Evolutionary conservation across 139 green algal genomes (phyloP).

Genomic region (Parachlorella kessleri): DNA sequence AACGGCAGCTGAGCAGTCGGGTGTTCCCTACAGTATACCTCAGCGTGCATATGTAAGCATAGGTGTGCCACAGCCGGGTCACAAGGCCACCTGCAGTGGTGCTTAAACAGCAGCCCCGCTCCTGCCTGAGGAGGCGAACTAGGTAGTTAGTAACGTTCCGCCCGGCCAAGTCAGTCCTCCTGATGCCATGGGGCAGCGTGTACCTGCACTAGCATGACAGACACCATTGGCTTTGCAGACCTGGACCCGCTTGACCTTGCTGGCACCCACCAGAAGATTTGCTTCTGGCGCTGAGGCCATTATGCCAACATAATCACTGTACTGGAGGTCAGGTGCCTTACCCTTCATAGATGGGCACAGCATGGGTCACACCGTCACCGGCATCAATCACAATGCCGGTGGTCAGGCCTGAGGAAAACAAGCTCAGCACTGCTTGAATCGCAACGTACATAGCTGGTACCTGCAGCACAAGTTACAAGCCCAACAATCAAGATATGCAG

Average conservation of each 20-base stretch:
- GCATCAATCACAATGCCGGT: constrained; percentile 98
- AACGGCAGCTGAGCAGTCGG: too few relatives aligned
- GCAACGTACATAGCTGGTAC: constrained; percentile 96
- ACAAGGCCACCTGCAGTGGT: constrained; percentile 84
- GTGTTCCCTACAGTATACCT: too few relatives aligned
- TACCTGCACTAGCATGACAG: too few relatives aligned
- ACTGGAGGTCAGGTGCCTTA: too few relatives aligned
- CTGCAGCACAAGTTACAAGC: too few relatives aligned
- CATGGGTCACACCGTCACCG: constrained; percentile 97
- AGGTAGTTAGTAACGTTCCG: constrained; percentile 98
- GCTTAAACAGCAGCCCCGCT: constrained; percentile 98
- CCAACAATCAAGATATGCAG: too few relatives aligned
- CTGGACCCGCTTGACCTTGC: too few relatives aligned
- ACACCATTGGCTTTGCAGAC: too few relatives aligned
- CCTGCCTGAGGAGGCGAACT: constrained; percentile 88
- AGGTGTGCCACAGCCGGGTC: too few relatives aligned
- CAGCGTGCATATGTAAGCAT: too few relatives aligned
- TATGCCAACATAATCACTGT: neutral
- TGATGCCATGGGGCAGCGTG: constrained; percentile 96
- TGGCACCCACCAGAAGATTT: too few relatives aligned
- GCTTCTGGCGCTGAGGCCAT: too few relatives aligned
- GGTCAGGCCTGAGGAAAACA: constrained; percentile 97
- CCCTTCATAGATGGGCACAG: constrained; percentile 98
- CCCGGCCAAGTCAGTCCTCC: constrained; percentile 94
- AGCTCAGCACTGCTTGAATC: constrained; percentile 97